Evolutionary conservation across 2,329 filamentous ascomycete genomes (phyloP).

Genomic region (Penicillium hesseltinei): DNA sequence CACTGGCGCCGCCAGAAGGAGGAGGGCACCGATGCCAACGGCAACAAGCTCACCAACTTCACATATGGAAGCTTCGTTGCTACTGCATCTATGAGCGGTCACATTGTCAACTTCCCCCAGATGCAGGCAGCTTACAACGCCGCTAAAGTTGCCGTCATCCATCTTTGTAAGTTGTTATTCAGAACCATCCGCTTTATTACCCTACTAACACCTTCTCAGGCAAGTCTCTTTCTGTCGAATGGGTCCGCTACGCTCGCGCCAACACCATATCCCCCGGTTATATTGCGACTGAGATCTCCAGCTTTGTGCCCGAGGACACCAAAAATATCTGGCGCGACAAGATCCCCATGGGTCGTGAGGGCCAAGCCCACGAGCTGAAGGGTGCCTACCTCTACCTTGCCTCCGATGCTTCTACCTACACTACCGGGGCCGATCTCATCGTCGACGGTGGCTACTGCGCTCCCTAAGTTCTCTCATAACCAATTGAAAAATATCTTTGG

Average conservation of each 20-base stretch:
- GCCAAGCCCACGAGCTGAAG: slow-evolving; percentile 71
- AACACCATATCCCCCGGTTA: slow-evolving; percentile 75
- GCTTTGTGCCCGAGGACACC: slow-evolving; percentile 63
- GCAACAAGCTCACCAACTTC: slow-evolving; percentile 61
- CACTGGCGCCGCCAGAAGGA: slow-evolving; percentile 70
- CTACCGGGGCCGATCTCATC: slow-evolving; percentile 70
- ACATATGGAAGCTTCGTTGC: slow-evolving; percentile 70
- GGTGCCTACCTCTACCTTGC: slow-evolving; percentile 79
- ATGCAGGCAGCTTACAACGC: slow-evolving; percentile 72
- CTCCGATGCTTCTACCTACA: slow-evolving; percentile 79
- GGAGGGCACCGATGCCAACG: slow-evolving; percentile 62
- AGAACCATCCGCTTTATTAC: slow-evolving; percentile 43
- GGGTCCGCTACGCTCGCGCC: slow-evolving; percentile 70
- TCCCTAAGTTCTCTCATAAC: slow-evolving; percentile 9
- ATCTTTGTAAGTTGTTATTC: slow-evolving; percentile 48
- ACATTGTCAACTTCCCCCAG: slow-evolving; percentile 76
- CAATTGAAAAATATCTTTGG: neutral
- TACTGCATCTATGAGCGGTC: slow-evolving; percentile 75
- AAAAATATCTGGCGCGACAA: slow-evolving; percentile 74
- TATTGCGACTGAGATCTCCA: slow-evolving; percentile 69
- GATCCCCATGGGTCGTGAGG: slow-evolving; percentile 77
- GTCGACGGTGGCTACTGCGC: slow-evolving; percentile 70
- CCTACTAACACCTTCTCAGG: slow-evolving; percentile 40
- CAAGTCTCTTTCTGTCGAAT: slow-evolving; percentile 72
- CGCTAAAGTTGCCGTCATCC: slow-evolving; percentile 62